Base-by-base conservation (phyloP, 371 early-diverging fungal species). In the Nematocida minor region DNA sequence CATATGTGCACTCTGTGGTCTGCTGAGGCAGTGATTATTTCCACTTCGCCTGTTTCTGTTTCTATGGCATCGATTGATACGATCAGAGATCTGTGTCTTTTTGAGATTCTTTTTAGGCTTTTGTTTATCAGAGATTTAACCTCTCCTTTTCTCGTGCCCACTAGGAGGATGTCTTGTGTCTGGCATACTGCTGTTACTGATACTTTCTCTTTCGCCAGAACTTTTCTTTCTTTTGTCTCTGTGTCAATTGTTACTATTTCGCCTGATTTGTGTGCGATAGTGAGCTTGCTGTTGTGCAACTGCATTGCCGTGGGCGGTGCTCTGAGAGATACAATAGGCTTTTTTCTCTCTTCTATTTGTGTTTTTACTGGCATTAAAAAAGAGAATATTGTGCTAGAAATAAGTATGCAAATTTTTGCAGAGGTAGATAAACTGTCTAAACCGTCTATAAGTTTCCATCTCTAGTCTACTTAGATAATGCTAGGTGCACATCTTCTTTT, bases 71-170 rank as follows among this genome's bases (percentile, higher is more conserved):
- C 18, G 0, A 74, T 60, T 6, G 51, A 47, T 20, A 62, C 34
- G 20, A 74, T 51, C 20, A 18, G 31, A 6, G 7, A 14, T 7
- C 27, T 60, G 55, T 74, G 77, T 44, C 77, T 48, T 34, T 48
- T 64, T 14, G 64, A 34, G 4, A 74, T 29, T 34, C 34, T 31
- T 46, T 32, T 40, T 3, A 6, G 18, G 4, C 38, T 11, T 20
- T 48, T 48, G 9, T 74, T 40, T 22, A 9, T 29, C 6, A 44
- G 31, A 0, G 38, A 27, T 48, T 64, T 64, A 20, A 74, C 31
- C 14, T 62, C 42, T 31, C 77, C 77, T 2, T 40, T 64, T 14
- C 48, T 22, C 7, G 77, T 63, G 25, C 77, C 77, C 11, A 44
- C 49, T 2, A 74, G 47, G 9, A 74, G 36, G 51, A 64, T 38